These are phyloP conservation scores for Chamaecrista fasciculata DNA, from an alignment of 306 rosid species.

Conservation along the genomic window DNA sequence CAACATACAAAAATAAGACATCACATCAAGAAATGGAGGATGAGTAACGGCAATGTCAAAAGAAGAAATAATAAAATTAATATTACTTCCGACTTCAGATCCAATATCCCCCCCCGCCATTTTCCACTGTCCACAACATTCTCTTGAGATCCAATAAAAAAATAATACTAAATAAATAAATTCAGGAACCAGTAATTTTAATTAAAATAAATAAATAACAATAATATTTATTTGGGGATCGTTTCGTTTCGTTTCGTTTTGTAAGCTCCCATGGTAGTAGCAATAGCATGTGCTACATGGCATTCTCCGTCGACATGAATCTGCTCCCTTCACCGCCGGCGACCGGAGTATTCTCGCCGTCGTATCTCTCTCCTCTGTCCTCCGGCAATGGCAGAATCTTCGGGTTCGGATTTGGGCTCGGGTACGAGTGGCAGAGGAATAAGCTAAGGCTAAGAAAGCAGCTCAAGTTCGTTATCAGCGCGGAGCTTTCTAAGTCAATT, in stretches of 20 bases:
- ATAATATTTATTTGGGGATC: not conserved
- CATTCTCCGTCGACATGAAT: slow-evolving; percentile 48
- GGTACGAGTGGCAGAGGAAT: slow-evolving; percentile 36
- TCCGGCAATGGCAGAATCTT: slow-evolving; percentile 30
- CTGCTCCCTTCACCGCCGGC: slow-evolving; percentile 28
- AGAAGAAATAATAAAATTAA: too few relatives aligned
- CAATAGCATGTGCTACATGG: slow-evolving; percentile 56
- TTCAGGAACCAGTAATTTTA: not conserved
- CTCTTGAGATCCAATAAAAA: slow-evolving; percentile 42
- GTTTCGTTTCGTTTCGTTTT: not conserved
- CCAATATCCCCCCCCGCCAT: not conserved
- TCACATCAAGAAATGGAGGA: not conserved
- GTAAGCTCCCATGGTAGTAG: slow-evolving; percentile 46
- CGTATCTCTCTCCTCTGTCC: slow-evolving; percentile 31
- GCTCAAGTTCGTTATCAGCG: slow-evolving; percentile 51
- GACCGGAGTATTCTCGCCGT: slow-evolving; percentile 14
- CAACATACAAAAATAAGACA: not conserved
- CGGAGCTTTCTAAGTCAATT: slow-evolving; percentile 57
- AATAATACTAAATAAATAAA: too few relatives aligned
- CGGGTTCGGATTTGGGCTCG: slow-evolving; percentile 31
- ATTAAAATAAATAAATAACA: not conserved
- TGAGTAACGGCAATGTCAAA: not conserved
- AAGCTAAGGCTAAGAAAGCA: slow-evolving; percentile 34
- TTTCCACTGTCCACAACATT: slow-evolving; percentile 29
- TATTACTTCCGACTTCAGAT: not conserved